Percentiles rank a stretch among this genome's conserved stretches.
Evolutionary conservation across 2,329 filamentous ascomycete species (phyloP).

Genomic region (Macrophomina phaseolina): DNA sequence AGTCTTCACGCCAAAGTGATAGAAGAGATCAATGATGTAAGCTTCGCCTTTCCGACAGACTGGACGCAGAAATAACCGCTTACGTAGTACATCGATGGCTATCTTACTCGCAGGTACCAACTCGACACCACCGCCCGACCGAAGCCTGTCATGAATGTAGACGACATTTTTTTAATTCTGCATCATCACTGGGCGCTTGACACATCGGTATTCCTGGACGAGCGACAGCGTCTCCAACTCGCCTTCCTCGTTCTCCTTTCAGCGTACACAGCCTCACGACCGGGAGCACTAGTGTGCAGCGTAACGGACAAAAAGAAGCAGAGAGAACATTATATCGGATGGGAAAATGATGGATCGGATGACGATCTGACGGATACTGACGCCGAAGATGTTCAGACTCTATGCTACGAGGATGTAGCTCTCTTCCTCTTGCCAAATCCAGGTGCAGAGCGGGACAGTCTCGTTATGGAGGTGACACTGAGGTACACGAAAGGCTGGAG

Average conservation of each 20-base stretch:
- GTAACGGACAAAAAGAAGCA: conserved; percentile 26
- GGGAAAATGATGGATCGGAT: neutral
- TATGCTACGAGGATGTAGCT: neutral
- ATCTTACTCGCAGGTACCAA: neutral
- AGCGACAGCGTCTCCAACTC: conserved; percentile 32
- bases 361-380: neutral
- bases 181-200: conserved; percentile 33
- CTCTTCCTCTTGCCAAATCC: neutral
- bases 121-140: conserved; percentile 33
- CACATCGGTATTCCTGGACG: conserved; percentile 31
- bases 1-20: neutral
- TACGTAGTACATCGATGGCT: neutral
- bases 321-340: neutral
- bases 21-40: neutral
- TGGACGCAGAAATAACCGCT: neutral
- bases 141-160: conserved; percentile 35
- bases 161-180: conserved; percentile 34
- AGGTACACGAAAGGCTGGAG: neutral
- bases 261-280: conserved; percentile 33
- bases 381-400: neutral
- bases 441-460: neutral
- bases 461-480: neutral
- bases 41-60: neutral
- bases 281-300: conserved; percentile 31
- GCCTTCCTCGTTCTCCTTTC: conserved; percentile 34